Base-by-base conservation (phyloP, 805 yeast species). In the Yamadazyma insecticola region DNA sequence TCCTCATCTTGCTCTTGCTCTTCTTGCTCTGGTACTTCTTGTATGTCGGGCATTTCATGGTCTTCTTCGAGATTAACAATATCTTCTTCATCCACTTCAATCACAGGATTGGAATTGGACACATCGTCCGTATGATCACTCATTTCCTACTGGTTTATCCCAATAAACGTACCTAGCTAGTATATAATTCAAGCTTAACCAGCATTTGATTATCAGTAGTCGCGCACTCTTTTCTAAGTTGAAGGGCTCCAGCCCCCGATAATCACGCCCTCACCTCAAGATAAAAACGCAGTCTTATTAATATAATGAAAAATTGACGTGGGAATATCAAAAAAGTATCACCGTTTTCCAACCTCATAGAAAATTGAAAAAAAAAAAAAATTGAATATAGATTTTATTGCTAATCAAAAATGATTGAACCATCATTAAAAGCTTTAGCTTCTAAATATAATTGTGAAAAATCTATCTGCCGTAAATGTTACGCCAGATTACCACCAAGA, bases 401-500 rank as follows among this genome's bases (percentile, higher is more conserved):
- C 31, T n/a, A n/a, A n/a, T n/a, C n/a, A 15, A 28, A 44, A 45
- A 88, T 92, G 76, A 92, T 92, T 70, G 98, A 92, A 80, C 98
- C 98, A 77, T 88, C 97, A 61, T 82, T 92, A 63, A 92, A 90
- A 78, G 96, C 90, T 60, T 81, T 92, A 64, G 98, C 98, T 72
- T 86, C 97, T 67, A 92, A 92, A 78, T 92, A 84, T 90, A 92
- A 92, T 95, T 92, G 97, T 81, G 98, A 92, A 53, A 92, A 92
- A 77, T 70, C 96, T 52, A 90, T 92, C 70, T 92, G 98, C 82
- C 94, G 98, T 76, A 86, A 89, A 72, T 92, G 98, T 80, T 92
- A 92, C 83, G 97, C 98, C 61, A 92, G 98, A 81, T 89, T 92
- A 67, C 98, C 98, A 67, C 96, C 98, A 75, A 94, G 97, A 85